Evolutionary conservation across 176 grass and related monocot species (phyloP).

Genomic region (Zizania latifolia): DNA sequence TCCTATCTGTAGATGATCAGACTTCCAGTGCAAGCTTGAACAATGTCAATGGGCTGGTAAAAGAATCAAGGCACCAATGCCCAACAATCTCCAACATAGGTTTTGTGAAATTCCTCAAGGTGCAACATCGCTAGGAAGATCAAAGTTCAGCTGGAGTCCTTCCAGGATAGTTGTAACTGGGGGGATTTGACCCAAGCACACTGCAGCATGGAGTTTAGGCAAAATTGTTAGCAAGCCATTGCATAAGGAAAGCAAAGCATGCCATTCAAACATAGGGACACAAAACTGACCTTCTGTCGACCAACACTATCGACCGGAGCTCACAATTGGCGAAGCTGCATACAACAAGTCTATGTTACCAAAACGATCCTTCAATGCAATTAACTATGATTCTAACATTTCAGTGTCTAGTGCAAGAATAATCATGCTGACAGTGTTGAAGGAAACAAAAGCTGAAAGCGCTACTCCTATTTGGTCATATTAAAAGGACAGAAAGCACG

Average conservation of each 20-base stretch:
- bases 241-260: background rate
- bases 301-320: constrained; percentile 71
- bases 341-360: constrained; percentile 12
- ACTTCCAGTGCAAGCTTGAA: background rate
- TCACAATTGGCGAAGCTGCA: constrained; percentile 82
- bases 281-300: constrained; percentile 59
- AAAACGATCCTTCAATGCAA: background rate
- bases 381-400: background rate
- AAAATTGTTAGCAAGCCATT: background rate
- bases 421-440: background rate
- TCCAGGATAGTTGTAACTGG: constrained; percentile 51
- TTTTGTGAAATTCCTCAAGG: constrained; percentile 3
- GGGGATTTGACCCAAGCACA: constrained; percentile 36
- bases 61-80: background rate
- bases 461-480: background rate
- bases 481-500: background rate
- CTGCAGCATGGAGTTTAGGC: constrained; percentile 20
- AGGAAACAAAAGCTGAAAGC: background rate
- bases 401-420: background rate
- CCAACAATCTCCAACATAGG: background rate
- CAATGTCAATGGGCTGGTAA: background rate
- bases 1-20: background rate
- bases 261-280: background rate
- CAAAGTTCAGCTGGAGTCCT: constrained; percentile 38
- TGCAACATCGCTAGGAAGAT: constrained; percentile 48